Percentiles rank a stretch among this genome's conserved stretches.
phyloP scores from a whole-genome alignment of 75 land plant species.

The Selaginella moellendorffii region DNA sequence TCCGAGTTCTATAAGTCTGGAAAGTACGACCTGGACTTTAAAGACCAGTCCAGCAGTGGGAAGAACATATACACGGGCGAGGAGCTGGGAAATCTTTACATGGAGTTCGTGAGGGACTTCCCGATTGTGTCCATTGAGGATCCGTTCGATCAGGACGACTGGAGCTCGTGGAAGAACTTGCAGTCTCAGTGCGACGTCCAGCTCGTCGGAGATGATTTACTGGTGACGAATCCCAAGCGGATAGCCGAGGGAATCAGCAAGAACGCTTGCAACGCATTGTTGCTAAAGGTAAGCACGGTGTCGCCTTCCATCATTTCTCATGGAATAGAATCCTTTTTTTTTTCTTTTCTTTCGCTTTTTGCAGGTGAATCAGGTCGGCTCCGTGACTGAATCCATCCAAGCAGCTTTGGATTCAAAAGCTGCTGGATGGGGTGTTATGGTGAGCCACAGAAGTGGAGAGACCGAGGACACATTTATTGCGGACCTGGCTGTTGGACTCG shows the following conservation, averaged over 20 bases:
- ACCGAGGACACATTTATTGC: constrained; percentile 97
- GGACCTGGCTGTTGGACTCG: constrained; percentile 86
- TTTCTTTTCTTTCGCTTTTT: constrained; percentile 9
- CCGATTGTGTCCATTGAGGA: constrained; percentile 97
- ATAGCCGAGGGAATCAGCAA: constrained; percentile 69
- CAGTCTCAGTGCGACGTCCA: constrained; percentile 55
- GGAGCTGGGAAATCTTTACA: constrained; percentile 65
- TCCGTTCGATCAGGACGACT: constrained; percentile 96
- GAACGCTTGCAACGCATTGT: constrained; percentile 83
- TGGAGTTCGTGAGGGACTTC: constrained; percentile 65
- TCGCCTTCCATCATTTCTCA: constrained; percentile 26
- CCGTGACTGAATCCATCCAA: constrained; percentile 86
- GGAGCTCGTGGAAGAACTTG: constrained; percentile 74
- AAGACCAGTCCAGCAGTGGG: constrained; percentile 80
- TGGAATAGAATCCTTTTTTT: background rate
- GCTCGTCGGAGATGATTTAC: constrained; percentile 87
- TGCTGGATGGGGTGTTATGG: constrained; percentile 99
- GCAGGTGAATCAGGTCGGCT: constrained; percentile 94
- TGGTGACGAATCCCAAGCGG: constrained; percentile 90
- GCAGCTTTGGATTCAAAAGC: constrained; percentile 87
- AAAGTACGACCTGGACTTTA: constrained; percentile 76
- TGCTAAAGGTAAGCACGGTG: constrained; percentile 58
- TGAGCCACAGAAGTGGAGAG: constrained; percentile 95
- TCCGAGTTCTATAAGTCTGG: constrained; percentile 84
- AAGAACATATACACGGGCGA: constrained; percentile 43